Evolutionary conservation across 2,329 filamentous ascomycete genomes (phyloP), one percentile per base, ranked within the genome.

Genomic region (Didymosphaeria variabile): DNA sequence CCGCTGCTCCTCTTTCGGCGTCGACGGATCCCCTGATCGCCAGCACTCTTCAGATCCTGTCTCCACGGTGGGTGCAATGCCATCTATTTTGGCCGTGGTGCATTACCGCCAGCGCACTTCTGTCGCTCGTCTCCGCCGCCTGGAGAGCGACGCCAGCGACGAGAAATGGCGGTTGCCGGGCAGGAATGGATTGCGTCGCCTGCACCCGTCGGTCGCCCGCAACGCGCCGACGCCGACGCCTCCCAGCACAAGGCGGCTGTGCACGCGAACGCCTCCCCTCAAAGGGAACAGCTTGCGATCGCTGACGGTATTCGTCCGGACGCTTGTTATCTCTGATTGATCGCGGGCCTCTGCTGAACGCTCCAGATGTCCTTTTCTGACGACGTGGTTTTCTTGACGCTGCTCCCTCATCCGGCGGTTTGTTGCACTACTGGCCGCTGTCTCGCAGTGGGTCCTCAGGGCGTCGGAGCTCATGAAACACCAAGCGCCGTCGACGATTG

Each of bases 151-250:
- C 40, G 42, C 19, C 19, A 5, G 19, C 19, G 19, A 23, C 40
- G 15, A 40, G 15, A n/a, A 8, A 13, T 38, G 36, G 38, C 38
- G 5, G 40, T 10, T 8, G 34, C 34, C 26, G 42, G 50, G 51
- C 36, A 44, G 51, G 36, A 42, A 53, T 55, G 36, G 23, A 55
- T 55, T 55, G 32, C 52, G 52, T 55, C 38, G 52, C 52, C 52
- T 55, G 52, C 52, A 45, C 12, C 2, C 32, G 52, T 38, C 52
- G 52, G 38, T 12, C 52, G 19, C 15, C 21, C 4, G 7, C 23
- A 55, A 55, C 1, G 12, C 38, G 38, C 52, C 52, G 38, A 34
- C 38, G 15, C 52, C 52, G 38, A 45, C 42, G 19, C 36, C 19
- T 3, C 29, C 19, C 38, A 32, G 52, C 52, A 10, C 36, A 45